Percentiles rank a stretch among this genome's conserved stretches.
phyloP scores from a whole-genome alignment of 345 rosid genomes.

The Sonneratia caseolaris region DNA sequence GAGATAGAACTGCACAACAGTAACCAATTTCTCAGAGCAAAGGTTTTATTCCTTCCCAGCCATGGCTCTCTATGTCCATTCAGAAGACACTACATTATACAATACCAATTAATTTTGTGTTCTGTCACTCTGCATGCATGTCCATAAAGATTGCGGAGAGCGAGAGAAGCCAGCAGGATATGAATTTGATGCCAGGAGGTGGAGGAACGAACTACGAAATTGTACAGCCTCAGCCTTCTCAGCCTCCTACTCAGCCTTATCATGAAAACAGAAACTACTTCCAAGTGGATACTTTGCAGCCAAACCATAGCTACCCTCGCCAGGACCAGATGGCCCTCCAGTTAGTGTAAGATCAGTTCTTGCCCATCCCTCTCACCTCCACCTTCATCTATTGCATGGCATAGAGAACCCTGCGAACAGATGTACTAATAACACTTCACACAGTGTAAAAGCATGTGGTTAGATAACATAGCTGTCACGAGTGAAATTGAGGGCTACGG shows the following conservation, averaged over 20 bases:
- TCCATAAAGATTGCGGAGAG: slow-evolving; percentile 63
- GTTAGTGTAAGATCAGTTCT: slow-evolving; percentile 46
- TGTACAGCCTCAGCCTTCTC: slow-evolving; percentile 36
- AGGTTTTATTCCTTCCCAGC: slow-evolving; percentile 34
- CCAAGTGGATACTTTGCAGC: slow-evolving; percentile 74
- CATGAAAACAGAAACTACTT: slow-evolving; percentile 63
- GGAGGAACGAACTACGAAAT: slow-evolving; percentile 50
- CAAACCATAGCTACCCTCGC: slow-evolving; percentile 49
- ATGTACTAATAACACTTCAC: no score
- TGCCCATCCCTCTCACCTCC: not conserved
- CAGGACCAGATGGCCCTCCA: slow-evolving; percentile 79
- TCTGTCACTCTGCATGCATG: not conserved
- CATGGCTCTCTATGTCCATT: not conserved
- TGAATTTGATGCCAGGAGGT: slow-evolving; percentile 82
- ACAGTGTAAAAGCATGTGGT: not conserved
- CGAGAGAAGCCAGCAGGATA: slow-evolving; percentile 60
- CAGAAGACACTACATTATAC: no score
- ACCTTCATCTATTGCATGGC: no score
- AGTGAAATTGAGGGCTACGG: not conserved
- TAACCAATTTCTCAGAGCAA: slow-evolving; percentile 89
- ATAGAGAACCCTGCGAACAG: no score
- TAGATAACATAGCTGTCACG: not conserved
- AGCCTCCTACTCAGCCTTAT: slow-evolving; percentile 17
- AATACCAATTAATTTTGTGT: no score
- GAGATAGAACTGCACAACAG: slow-evolving; percentile 90